Evolutionary conservation across 78 protist genomes (phyloP), one percentile per base, ranked within the genome.

Genomic region (Capsaspora owczarzaki): DNA sequence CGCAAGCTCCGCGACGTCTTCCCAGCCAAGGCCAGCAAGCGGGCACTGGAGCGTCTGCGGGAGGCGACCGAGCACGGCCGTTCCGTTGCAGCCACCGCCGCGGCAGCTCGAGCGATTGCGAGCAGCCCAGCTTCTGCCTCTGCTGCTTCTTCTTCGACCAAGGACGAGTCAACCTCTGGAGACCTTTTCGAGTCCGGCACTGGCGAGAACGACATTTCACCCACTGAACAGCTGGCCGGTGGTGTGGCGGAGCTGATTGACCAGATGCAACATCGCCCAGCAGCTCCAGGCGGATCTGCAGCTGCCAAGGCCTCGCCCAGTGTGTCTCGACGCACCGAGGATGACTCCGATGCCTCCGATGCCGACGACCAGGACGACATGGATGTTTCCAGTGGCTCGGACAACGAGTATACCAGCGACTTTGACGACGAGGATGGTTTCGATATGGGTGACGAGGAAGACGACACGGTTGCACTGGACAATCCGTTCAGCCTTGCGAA

Each of bases 1-100:
- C 51, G 70, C 16, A 38, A 72, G 49, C 84, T 96, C 40, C 66
- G 88, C 35, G 63, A 90, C 40, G 4, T 68, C 19, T 90, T 43
- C 31, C 60, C 44, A 27, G 25, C n/a, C 69, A 19, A 49, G 56
- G n/a, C n/a, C n/a, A n/a, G n/a, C n/a, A n/a, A n/a, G n/a, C n/a
- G n/a, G n/a, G n/a, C n/a, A n/a, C n/a, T n/a, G n/a, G n/a, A n/a
- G n/a, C n/a, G n/a, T n/a, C n/a, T n/a, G n/a, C n/a, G n/a, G n/a
- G n/a, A n/a, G n/a, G n/a, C n/a, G n/a, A n/a, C n/a, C n/a, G n/a
- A n/a, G n/a, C n/a, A n/a, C n/a, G n/a, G n/a, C n/a, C n/a, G n/a
- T n/a, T n/a, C n/a, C n/a, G n/a, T n/a, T n/a, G n/a, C n/a, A n/a
- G n/a, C n/a, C n/a, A n/a, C n/a, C n/a, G n/a, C n/a, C n/a, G n/a